Conservation (phyloP, 305 asterid species). For the Plantago lanceolata region DNA sequence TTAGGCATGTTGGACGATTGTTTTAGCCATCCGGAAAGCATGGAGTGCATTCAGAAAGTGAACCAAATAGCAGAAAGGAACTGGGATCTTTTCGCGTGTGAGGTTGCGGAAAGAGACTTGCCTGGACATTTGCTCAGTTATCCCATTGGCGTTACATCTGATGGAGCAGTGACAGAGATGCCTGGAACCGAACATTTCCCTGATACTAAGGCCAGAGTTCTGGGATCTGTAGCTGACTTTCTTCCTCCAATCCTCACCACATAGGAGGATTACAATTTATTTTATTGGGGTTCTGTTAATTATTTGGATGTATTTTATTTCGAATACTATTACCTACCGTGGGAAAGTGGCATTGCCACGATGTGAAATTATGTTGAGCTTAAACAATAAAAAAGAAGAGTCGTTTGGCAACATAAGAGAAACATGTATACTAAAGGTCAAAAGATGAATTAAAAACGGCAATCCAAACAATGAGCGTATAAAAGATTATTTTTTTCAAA, state of each 20-base stretch:
- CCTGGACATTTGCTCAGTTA: constrained; percentile 41
- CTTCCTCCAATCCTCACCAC: constrained; percentile 39
- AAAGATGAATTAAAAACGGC: too few relatives aligned
- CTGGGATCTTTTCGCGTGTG: constrained; percentile 37
- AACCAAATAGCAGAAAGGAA: constrained; percentile 32
- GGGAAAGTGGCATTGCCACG: too few relatives aligned
- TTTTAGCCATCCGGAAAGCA: constrained; percentile 31
- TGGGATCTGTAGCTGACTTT: constrained; percentile 29
- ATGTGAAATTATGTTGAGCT: too few relatives aligned
- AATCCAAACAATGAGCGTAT: too few relatives aligned
- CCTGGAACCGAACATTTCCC: constrained; percentile 34
- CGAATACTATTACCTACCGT: too few relatives aligned
- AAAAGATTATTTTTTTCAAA: too few relatives aligned
- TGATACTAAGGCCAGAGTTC: constrained; percentile 37
- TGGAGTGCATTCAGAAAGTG: constrained; percentile 36
- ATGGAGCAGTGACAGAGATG: constrained; percentile 31
- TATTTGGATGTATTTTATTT: too few relatives aligned
- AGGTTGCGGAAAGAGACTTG: constrained; percentile 28
- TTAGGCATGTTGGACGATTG: constrained; percentile 34
- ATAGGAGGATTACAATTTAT: neutral
- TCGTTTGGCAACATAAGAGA: too few relatives aligned
- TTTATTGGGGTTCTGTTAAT: too few relatives aligned
- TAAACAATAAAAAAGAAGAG: too few relatives aligned
- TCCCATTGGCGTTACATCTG: constrained; percentile 32
- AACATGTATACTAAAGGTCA: too few relatives aligned